Conservation (phyloP, 2,329 filamentous ascomycete species). For the Cladophialophora exuberans region DNA sequence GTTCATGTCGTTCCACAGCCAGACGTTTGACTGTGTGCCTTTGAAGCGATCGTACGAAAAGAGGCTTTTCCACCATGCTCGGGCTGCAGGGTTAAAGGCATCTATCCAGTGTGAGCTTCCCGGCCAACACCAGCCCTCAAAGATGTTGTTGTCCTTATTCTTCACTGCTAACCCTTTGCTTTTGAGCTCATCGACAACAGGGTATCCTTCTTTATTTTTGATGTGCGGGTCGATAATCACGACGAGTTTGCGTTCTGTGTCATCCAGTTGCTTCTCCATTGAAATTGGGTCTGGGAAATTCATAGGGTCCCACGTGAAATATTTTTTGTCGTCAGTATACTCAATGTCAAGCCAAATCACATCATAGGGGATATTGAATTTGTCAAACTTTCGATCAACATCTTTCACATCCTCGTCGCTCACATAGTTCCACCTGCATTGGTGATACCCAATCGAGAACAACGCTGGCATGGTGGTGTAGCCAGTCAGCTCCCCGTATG, state of each 20-base stretch:
- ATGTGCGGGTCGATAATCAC: constrained; percentile 97
- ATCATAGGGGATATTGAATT: constrained; percentile 93
- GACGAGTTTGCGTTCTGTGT: constrained; percentile 85
- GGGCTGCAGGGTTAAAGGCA: constrained; percentile 88
- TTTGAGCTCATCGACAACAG: constrained; percentile 77
- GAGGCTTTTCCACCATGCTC: constrained; percentile 86
- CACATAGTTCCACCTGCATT: constrained; percentile 98
- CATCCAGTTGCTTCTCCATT: constrained; percentile 87
- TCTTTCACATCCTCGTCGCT: constrained; percentile 96
- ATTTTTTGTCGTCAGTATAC: constrained; percentile 95
- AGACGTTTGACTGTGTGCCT: constrained; percentile 82
- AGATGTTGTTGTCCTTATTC: constrained; percentile 86
- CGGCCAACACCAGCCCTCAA: constrained; percentile 99
- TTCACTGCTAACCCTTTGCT: constrained; percentile 80
- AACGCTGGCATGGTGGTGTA: constrained; percentile 89
- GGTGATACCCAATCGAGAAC: constrained; percentile 91
- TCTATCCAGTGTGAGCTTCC: constrained; percentile 97
- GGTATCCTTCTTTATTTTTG: constrained; percentile 83
- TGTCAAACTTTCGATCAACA: constrained; percentile 95
- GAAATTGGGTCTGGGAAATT: constrained; percentile 82
- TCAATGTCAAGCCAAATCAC: constrained; percentile 99
- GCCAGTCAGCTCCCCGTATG: constrained; percentile 87
- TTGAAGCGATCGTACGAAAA: constrained; percentile 90
- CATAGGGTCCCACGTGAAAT: constrained; percentile 94
- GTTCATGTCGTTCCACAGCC: constrained; percentile 99